Evolutionary conservation across 2,329 filamentous ascomycete species (phyloP).

Genomic region (Claviceps maximensis): DNA sequence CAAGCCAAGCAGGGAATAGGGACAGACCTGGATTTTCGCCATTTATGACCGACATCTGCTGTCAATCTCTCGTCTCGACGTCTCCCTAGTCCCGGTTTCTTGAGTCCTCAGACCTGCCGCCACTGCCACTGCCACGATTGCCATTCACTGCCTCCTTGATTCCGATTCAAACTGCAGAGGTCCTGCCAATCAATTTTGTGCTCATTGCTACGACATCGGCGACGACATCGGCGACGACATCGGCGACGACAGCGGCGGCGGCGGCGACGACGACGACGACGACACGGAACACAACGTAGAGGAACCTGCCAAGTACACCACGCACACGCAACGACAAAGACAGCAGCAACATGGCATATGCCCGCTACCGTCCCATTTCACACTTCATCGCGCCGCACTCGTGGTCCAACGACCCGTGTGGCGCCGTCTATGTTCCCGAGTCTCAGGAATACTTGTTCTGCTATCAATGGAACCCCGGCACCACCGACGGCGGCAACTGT

Average conservation of each 20-base stretch:
- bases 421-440: constrained; percentile 27
- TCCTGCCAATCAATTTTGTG: not conserved
- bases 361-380: constrained; percentile 7
- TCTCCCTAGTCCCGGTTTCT: too few relatives aligned
- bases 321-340: not conserved
- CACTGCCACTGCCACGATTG: not conserved
- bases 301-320: too few relatives aligned
- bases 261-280: not conserved
- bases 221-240: not conserved
- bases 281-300: too few relatives aligned
- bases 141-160: too few relatives aligned
- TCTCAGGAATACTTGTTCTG: constrained; percentile 29
- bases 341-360: not conserved
- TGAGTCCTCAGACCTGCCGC: too few relatives aligned
- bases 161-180: not conserved
- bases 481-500: constrained; percentile 13
- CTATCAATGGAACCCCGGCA: constrained; percentile 19
- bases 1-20: not conserved
- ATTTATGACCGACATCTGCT: not conserved
- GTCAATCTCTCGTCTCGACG: not conserved
- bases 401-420: constrained; percentile 27
- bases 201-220: not conserved
- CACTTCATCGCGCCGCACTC: constrained; percentile 26
- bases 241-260: not conserved
- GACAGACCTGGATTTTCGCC: not conserved